Evolutionary conservation across 2,329 filamentous ascomycete species (phyloP).

Genomic region (Hypomyces rosellus): DNA sequence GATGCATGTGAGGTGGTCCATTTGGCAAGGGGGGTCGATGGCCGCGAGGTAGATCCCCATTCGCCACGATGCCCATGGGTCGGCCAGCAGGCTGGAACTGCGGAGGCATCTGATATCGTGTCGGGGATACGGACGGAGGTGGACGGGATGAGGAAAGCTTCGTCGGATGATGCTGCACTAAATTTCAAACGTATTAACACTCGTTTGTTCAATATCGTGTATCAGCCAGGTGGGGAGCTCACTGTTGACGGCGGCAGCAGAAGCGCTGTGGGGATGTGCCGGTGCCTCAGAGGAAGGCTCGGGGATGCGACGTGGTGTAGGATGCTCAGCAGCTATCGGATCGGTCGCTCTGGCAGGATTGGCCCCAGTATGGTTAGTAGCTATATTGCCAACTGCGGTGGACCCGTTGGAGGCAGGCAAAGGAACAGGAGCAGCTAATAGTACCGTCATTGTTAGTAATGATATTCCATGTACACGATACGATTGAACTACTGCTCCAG

Average conservation of each 20-base stretch:
- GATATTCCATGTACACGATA: too few relatives aligned
- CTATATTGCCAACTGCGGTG: background rate
- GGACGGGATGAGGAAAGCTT: conserved; percentile 18
- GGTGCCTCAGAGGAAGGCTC: conserved; percentile 10
- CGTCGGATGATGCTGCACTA: conserved; percentile 5
- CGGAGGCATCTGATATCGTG: conserved; percentile 38
- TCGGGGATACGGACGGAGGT: conserved; percentile 26
- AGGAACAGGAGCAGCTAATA: background rate
- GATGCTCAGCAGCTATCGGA: conserved; percentile 1
- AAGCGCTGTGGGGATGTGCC: background rate
- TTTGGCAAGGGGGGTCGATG: conserved; percentile 28
- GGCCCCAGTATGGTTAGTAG: background rate
- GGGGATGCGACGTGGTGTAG: background rate
- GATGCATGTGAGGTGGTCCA: conserved; percentile 34
- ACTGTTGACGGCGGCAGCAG: conserved; percentile 11
- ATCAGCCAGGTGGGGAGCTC: conserved; percentile 1
- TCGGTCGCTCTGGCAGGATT: conserved; percentile 3
- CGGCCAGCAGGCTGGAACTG: conserved; percentile 33
- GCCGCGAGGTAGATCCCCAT: conserved; percentile 27
- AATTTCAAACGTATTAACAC: background rate
- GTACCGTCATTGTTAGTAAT: too few relatives aligned
- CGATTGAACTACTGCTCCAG: too few relatives aligned
- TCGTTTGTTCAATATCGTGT: background rate
- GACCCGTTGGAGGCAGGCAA: background rate
- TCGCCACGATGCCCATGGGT: conserved; percentile 23